Base-by-base conservation (phyloP, 1,284 basidiomycete species). In the Heterobasidion irregulare region DNA sequence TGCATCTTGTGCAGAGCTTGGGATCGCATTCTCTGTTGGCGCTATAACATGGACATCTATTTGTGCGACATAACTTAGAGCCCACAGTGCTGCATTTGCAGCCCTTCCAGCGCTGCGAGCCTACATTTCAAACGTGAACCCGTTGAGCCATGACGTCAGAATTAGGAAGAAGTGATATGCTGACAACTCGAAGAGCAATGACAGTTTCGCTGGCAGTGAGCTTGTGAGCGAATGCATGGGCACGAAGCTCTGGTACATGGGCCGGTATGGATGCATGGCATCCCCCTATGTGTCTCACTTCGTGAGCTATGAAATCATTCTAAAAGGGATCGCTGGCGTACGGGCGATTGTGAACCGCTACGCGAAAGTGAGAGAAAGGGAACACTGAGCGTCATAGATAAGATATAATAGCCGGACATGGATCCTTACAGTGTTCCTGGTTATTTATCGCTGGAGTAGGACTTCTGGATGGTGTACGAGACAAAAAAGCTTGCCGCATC, bases 21-120 rank as follows among this genome's bases (percentile, higher is more conserved):
- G 78, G 76, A 56, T 80, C 78, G 59, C 80, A 83, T 58, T 82
- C 79, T 16, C 78, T 66, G 4, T 64, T 61, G 1, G 67, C 70
- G 3, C 57, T 52, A 50, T 65, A 70, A 61, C 82, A 84, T 0
- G 74, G 71, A 59, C 81, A 84, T 47, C 18, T 6, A 8, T 49
- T 53, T 36, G 50, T 50, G 9, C 35, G 19, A 19, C 54, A 56
- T 5, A 1, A 50, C 8, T 26, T 47, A 34, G 2, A n/a, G 13
- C 4, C 10, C 16, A 51, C 51, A 67, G 26, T 69, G 1, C 62
- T 59, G 61, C 77, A 79, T 32, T 60, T 58, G 58, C 78, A 80
- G 1, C 79, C 79, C n/a, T 58, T 59, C 71, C 71, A 76, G 13
- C 74, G 70, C 6, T 72, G 69, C 10, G 53, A 15, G 57, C 79